Evolutionary conservation across 257 asterid species (phyloP).

Genomic region (Pogostemon cablin): DNA sequence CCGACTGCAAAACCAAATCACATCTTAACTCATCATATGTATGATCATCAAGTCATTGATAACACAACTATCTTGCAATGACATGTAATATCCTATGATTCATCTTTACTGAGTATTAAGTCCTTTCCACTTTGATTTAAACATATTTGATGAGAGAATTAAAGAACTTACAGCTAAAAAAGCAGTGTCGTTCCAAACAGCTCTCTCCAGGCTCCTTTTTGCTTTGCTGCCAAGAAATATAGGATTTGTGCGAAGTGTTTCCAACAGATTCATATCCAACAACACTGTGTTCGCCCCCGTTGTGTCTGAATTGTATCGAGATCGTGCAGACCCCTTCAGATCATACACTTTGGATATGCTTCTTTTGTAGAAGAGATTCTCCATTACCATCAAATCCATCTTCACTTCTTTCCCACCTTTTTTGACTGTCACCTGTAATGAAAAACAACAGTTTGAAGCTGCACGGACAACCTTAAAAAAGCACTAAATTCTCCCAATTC

Average conservation of each 20-base stretch:
- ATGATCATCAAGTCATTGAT: not conserved
- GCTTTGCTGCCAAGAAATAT: conserved; percentile 91
- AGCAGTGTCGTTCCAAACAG: conserved; percentile 94
- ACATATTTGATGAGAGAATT: no score
- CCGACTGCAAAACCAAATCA: conserved; percentile 52
- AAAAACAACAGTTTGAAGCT: not conserved
- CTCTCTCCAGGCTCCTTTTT: conserved; percentile 83
- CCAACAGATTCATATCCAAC: conserved; percentile 80
- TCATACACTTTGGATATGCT: conserved; percentile 76
- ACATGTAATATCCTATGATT: no score
- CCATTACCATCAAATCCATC: conserved; percentile 97
- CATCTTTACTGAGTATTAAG: no score
- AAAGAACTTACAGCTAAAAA: conserved; percentile 73
- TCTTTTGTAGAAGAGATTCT: conserved; percentile 84
- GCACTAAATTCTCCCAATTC: not conserved
- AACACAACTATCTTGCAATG: no score
- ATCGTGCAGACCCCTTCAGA: conserved; percentile 84
- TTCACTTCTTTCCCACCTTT: conserved; percentile 88
- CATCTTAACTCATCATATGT: not conserved
- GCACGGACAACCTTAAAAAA: not conserved
- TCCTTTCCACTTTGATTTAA: no score
- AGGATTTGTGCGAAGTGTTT: conserved; percentile 81
- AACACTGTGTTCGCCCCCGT: conserved; percentile 75
- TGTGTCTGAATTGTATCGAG: conserved; percentile 83
- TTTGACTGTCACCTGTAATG: conserved; percentile 61